Conservation (phyloP, 1,139 yeast genomes). For the Pichia terricola region DNA sequence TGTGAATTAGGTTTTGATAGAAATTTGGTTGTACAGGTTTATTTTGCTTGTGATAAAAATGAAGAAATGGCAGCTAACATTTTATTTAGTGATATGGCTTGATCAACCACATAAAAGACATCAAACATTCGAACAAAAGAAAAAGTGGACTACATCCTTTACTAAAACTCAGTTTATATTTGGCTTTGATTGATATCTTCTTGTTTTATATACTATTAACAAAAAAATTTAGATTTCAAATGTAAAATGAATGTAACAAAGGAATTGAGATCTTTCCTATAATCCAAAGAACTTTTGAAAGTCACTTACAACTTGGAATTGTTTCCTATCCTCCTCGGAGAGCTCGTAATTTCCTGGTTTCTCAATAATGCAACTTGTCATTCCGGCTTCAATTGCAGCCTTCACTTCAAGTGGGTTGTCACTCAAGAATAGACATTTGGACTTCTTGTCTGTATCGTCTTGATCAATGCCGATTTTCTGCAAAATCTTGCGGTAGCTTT, state of each 20-base stretch:
- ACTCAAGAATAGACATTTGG: conserved; percentile 53
- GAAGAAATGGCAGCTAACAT: conserved; percentile 95
- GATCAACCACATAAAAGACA: not conserved
- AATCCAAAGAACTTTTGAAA: conserved; percentile 11
- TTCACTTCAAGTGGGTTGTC: conserved; percentile 61
- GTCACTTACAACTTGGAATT: conserved; percentile 20
- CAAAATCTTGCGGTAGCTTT: conserved; percentile 53
- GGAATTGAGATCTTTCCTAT: not conserved
- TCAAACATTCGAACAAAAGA: conserved; percentile 18
- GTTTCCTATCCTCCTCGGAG: conserved; percentile 25
- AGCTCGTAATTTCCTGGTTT: conserved; percentile 71
- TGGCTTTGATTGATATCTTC: too few relatives aligned
- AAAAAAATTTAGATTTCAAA: not conserved
- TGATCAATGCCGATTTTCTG: conserved; percentile 30
- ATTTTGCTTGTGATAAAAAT: conserved; percentile 96
- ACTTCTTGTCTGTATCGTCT: conserved; percentile 3
- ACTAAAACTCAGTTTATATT: not conserved
- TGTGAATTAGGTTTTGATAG: conserved; percentile 92
- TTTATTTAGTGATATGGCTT: conserved; percentile 40
- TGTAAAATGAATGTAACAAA: not conserved
- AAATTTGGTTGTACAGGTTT: conserved; percentile 80
- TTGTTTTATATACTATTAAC: not conserved
- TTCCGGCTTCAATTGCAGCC: conserved; percentile 65
- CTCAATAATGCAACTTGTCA: conserved; percentile 48
- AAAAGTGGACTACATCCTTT: not conserved